Percentiles rank a stretch among this genome's conserved stretches.
phyloP scores from a whole-genome alignment of 2,329 filamentous ascomycete genomes.

The Grosmannia clavigera region DNA sequence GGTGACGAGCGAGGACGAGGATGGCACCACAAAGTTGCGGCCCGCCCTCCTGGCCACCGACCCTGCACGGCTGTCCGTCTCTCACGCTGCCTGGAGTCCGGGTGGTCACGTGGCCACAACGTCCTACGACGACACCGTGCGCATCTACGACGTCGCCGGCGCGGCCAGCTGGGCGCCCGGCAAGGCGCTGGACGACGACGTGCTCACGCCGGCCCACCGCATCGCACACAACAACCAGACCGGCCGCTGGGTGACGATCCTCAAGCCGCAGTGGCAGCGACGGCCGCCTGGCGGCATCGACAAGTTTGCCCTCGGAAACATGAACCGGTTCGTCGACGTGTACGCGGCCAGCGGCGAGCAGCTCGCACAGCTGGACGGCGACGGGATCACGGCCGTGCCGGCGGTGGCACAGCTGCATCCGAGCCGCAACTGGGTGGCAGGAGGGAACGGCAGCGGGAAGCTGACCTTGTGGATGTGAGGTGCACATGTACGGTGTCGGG shows the following conservation, averaged over 20 bases:
- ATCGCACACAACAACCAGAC: slow-evolving; percentile 92
- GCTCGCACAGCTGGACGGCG: slow-evolving; percentile 74
- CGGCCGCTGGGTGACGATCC: slow-evolving; percentile 78
- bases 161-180: slow-evolving; percentile 45
- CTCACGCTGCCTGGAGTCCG: slow-evolving; percentile 80
- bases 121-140: slow-evolving; percentile 90
- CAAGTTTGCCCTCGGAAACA: slow-evolving; percentile 87
- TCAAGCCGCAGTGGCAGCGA: slow-evolving; percentile 78
- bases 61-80: slow-evolving; percentile 70
- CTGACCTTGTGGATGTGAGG: slow-evolving; percentile 73
- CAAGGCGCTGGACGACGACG: slow-evolving; percentile 40
- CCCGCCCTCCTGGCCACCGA: slow-evolving; percentile 73
- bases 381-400: slow-evolving; percentile 87
- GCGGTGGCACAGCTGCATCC: slow-evolving; percentile 87
- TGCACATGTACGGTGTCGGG: not conserved
- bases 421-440: slow-evolving; percentile 79
- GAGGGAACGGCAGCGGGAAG: slow-evolving; percentile 84
- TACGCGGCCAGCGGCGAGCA: slow-evolving; percentile 75
- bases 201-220: slow-evolving; percentile 56
- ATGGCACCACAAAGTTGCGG: slow-evolving; percentile 13
- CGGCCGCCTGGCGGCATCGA: slow-evolving; percentile 67
- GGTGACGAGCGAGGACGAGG: slow-evolving; percentile 41
- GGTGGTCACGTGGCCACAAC: slow-evolving; percentile 81
- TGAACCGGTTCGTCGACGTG: slow-evolving; percentile 94
- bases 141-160: slow-evolving; percentile 70